phyloP scores from a whole-genome alignment of 768 basidiomycete species.

The Filobasidium wieringae region DNA sequence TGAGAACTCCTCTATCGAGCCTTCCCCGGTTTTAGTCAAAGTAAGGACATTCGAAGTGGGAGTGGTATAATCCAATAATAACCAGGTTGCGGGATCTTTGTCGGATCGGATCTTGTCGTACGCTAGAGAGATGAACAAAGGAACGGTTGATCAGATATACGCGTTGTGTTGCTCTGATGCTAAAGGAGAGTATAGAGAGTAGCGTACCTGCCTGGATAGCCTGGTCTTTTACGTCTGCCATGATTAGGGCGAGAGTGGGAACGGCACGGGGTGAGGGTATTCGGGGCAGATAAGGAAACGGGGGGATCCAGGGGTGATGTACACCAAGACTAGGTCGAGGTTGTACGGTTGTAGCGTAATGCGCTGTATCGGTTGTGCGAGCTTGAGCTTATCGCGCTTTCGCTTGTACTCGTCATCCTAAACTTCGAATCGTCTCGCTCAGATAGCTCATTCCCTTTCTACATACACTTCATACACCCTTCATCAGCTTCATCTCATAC shows the following conservation, averaged over 20 bases:
- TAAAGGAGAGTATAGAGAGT: background rate
- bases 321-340: no score
- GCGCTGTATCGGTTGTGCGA: no score
- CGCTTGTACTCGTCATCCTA: no score
- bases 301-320: no score
- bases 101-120: conserved; percentile 76
- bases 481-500: no score
- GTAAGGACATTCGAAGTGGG: conserved; percentile 54
- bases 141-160: background rate
- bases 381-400: no score
- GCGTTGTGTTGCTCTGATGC: background rate
- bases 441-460: no score
- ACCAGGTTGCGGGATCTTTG: conserved; percentile 79
- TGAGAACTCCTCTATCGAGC: conserved; percentile 65
- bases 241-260: no score
- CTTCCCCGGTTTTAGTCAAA: conserved; percentile 66
- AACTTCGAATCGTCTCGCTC: no score
- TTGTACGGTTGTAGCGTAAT: no score
- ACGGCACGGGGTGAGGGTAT: no score
- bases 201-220: conserved; percentile 59
- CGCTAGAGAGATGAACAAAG: conserved; percentile 46
- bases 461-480: no score
- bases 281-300: background rate
- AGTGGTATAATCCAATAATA: conserved; percentile 76
- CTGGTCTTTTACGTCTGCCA: conserved; percentile 67